These are phyloP conservation scores for Fragaria ananassa DNA, from an alignment of 306 rosid genomes.

Conservation along the genomic window DNA sequence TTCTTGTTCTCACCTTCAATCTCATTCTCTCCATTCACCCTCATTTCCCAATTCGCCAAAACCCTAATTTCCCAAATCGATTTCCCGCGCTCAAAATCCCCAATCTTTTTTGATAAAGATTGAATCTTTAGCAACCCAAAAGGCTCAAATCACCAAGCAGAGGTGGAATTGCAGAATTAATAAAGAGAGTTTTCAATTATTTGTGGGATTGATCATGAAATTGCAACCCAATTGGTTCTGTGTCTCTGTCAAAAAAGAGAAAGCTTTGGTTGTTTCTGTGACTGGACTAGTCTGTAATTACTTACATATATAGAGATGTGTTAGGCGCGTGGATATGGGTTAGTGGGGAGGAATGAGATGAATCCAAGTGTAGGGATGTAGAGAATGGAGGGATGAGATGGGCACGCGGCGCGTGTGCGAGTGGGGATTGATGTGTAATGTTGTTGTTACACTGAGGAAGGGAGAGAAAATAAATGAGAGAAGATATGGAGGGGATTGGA, in stretches of 20 bases:
- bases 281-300: neutral
- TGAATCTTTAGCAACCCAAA: neutral
- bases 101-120: neutral
- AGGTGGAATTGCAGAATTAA: neutral
- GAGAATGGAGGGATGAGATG: neutral
- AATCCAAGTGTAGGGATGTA: neutral
- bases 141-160: neutral
- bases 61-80: constrained; percentile 14
- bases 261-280: neutral
- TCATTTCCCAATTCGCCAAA: constrained; percentile 19
- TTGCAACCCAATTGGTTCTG: neutral
- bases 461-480: neutral
- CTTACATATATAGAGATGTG: neutral
- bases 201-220: neutral
- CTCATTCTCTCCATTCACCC: constrained; percentile 23
- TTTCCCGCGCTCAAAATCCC: neutral
- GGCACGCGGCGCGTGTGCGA: constrained; percentile 4
- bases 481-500: neutral
- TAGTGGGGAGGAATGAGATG: neutral
- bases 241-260: constrained; percentile 11
- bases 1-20: constrained; percentile 7
- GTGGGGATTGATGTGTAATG: neutral
- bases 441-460: constrained; percentile 1
- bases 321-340: neutral
- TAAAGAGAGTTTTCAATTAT: neutral